Evolutionary conservation across 129 eudicot genomes (phyloP), one percentile per base, ranked within the genome.

Genomic region (Pulicaria dysenterica): DNA sequence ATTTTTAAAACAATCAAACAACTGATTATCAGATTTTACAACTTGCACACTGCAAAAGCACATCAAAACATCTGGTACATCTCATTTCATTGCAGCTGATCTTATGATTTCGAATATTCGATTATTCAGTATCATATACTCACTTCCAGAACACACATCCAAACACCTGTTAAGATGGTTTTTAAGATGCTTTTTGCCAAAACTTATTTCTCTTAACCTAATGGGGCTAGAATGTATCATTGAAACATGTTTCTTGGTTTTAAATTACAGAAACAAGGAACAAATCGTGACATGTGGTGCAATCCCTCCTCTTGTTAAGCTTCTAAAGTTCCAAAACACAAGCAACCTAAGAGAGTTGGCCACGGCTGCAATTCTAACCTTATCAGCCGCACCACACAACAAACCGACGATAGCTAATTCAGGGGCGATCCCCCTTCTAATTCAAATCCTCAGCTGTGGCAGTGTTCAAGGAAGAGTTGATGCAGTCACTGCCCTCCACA

Each of bases 301-400:
- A 73, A 76, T 92, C 63, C 87, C 91, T 47, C 94, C 89, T 40
- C 85, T 89, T 0, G 80, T 92, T 64, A 87, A 83, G 46, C 87
- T 92, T 77, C 87, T 92, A 44, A 81, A 77, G 60, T 56, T 76
- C 48, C 85, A 86, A 69, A 74, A 64, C 43, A 5, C 60, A 0
- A 61, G 73, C 67, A 81, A 81, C 64, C 59, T 89, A 2, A 72
- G 81, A 69, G 97, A 92, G 66, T 70, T 88, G 50, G 90, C 96
- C n/a, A 86, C 96, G 3, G 96, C 97, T 6, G 84, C 97, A 55
- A 81, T 92, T 64, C 56, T 92, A 34, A 81, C 94, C 9, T 79
- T 92, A 51, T 92, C 97, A 59, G 39, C 97, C n/a, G 83, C 89
- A 53, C 73, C 85, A 44, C 60, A 86, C 72, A 89, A 88, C 73